Percentiles rank a stretch among this genome's conserved stretches.
Evolutionary conservation across 768 basidiomycete species (phyloP).

Genomic region (Macrolepiota dolichaula): DNA sequence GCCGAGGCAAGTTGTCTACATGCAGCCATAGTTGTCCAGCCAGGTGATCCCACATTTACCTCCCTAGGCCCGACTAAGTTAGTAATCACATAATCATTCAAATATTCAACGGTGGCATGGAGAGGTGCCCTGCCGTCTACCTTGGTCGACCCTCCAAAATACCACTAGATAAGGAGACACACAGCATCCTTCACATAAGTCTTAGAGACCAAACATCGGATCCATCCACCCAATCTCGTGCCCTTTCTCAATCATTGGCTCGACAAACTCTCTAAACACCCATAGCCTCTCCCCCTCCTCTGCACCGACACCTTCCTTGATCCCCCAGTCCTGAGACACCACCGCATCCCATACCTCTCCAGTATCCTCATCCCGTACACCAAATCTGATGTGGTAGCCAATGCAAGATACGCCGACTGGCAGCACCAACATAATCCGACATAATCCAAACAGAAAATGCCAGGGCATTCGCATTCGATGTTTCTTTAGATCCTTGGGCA

Average conservation of each 20-base stretch:
- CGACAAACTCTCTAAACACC: slow-evolving; percentile 63
- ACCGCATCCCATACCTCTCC: slow-evolving; percentile 67
- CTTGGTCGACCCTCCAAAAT: too few relatives aligned
- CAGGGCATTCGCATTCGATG: slow-evolving; percentile 51
- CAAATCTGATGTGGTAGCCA: slow-evolving; percentile 57
- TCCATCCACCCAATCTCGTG: slow-evolving; percentile 63
- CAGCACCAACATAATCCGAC: slow-evolving; percentile 40
- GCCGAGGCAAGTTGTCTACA: too few relatives aligned
- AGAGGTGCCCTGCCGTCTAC: too few relatives aligned
- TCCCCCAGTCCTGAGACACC: slow-evolving; percentile 49
- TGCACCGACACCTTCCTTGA: slow-evolving; percentile 1
- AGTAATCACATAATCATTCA: too few relatives aligned
- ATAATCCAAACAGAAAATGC: slow-evolving; percentile 52
- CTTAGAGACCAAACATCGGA: too few relatives aligned
- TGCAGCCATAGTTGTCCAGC: too few relatives aligned
- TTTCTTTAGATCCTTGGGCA: slow-evolving; percentile 48
- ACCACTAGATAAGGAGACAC: too few relatives aligned
- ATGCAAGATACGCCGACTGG: slow-evolving; percentile 63
- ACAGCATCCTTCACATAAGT: too few relatives aligned
- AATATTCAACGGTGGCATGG: too few relatives aligned
- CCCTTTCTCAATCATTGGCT: slow-evolving; percentile 67
- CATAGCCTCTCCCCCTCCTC: slow-evolving; percentile 33
- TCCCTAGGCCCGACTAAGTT: too few relatives aligned
- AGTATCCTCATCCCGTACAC: slow-evolving; percentile 59
- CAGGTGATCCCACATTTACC: too few relatives aligned